These are phyloP conservation scores for Annulohypoxylon truncatum DNA, from an alignment of 2,329 filamentous ascomycete species.

Conservation along the genomic window DNA sequence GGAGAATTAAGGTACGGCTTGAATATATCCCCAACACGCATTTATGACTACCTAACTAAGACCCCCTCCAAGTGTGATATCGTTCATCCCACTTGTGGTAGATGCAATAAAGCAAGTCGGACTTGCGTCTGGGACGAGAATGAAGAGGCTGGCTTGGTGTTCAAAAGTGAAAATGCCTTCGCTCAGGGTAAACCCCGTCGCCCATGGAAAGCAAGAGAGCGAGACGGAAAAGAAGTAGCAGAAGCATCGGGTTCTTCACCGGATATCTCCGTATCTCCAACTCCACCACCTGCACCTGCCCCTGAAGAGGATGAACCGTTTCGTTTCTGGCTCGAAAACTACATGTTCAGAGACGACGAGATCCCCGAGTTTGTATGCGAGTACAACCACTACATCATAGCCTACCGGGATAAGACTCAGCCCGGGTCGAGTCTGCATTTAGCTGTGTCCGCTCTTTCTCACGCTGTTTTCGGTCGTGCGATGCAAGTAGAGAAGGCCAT, in stretches of 20 bases:
- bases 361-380: constrained; percentile 27
- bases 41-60: background rate
- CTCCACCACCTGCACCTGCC: background rate
- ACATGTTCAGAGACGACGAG: constrained; percentile 11
- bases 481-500: constrained; percentile 6
- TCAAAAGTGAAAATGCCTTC: constrained; percentile 29
- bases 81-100: constrained; percentile 24
- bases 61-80: constrained; percentile 21
- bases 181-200: constrained; percentile 29
- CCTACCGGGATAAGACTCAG: constrained; percentile 3
- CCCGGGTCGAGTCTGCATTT: constrained; percentile 20
- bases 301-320: constrained; percentile 7
- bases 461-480: constrained; percentile 11
- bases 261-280: background rate
- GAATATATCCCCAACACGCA: background rate
- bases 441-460: constrained; percentile 17
- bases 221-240: background rate
- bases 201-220: constrained; percentile 22
- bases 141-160: constrained; percentile 23
- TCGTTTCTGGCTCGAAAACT: constrained; percentile 26
- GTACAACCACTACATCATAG: constrained; percentile 5
- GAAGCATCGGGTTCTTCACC: background rate
- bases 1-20: constrained; percentile 29
- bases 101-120: constrained; percentile 30
- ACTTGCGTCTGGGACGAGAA: constrained; percentile 24